These are phyloP conservation scores for Aureobasidium sp. DNA, from an alignment of 2,329 filamentous ascomycete species.

Conservation along the genomic window DNA sequence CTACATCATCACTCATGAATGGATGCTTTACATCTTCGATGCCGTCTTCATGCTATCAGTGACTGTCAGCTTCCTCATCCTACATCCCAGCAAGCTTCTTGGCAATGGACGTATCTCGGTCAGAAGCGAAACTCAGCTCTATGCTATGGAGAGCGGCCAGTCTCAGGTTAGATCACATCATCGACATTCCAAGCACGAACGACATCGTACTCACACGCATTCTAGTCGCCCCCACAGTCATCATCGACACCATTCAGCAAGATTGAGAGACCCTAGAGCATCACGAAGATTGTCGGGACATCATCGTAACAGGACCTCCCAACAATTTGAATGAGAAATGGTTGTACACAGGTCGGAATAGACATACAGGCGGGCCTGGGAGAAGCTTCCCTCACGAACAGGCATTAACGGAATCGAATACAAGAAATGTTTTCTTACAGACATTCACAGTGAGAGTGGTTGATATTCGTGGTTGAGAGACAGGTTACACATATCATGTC, in stretches of 20 bases:
- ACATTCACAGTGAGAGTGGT: not conserved
- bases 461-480: not conserved
- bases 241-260: not conserved
- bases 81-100: slow-evolving; percentile 10
- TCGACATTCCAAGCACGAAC: not conserved
- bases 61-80: slow-evolving; percentile 17
- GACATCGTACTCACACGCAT: not conserved
- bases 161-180: not conserved
- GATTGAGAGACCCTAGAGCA: not conserved
- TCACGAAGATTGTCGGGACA: not conserved
- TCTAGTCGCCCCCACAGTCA: not conserved
- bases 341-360: not conserved
- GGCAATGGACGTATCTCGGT: not conserved
- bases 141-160: slow-evolving; percentile 1
- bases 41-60: slow-evolving; percentile 30
- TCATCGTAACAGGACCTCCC: not conserved
- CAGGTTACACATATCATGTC: not conserved
- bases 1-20: slow-evolving; percentile 36
- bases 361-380: not conserved
- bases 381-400: not conserved
- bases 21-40: slow-evolving; percentile 28
- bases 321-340: not conserved
- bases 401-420: not conserved
- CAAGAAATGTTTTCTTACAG: not conserved
- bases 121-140: not conserved